Evolutionary conservation across 805 yeast species (phyloP).

Genomic region (Myxozyma mucilagina): DNA sequence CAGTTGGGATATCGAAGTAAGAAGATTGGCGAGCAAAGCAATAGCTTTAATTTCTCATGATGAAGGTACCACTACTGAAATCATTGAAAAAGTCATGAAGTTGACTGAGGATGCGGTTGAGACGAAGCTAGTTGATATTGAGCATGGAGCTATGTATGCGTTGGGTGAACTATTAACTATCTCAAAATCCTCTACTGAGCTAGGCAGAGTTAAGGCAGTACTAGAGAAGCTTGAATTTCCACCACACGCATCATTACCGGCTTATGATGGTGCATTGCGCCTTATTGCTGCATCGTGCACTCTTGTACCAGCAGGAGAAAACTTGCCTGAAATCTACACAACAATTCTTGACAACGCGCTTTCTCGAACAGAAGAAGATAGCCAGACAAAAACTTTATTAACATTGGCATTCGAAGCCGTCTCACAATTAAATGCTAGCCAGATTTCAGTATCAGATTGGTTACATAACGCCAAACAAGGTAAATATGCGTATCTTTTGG

Average conservation of each 20-base stretch:
- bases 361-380: constrained; percentile 21
- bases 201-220: background rate
- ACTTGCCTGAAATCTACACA: constrained; percentile 42
- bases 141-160: constrained; percentile 35
- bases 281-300: constrained; percentile 11
- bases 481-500: constrained; percentile 16
- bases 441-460: constrained; percentile 3
- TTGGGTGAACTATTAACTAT: constrained; percentile 33
- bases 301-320: constrained; percentile 1
- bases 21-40: constrained; percentile 47
- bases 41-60: constrained; percentile 33
- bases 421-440: background rate
- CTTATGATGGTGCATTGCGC: constrained; percentile 21
- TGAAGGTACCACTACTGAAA: background rate
- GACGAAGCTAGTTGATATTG: constrained; percentile 14
- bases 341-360: constrained; percentile 26
- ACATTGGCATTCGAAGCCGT: constrained; percentile 6
- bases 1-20: constrained; percentile 47
- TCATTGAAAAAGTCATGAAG: constrained; percentile 11
- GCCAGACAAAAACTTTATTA: background rate
- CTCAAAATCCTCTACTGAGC: background rate
- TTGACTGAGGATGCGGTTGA: background rate
- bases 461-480: constrained; percentile 9
- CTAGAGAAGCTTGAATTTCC: constrained; percentile 12
- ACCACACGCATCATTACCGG: constrained; percentile 10